These are phyloP conservation scores for Lentinula boryana DNA, from an alignment of 768 basidiomycete species.

Conservation along the genomic window DNA sequence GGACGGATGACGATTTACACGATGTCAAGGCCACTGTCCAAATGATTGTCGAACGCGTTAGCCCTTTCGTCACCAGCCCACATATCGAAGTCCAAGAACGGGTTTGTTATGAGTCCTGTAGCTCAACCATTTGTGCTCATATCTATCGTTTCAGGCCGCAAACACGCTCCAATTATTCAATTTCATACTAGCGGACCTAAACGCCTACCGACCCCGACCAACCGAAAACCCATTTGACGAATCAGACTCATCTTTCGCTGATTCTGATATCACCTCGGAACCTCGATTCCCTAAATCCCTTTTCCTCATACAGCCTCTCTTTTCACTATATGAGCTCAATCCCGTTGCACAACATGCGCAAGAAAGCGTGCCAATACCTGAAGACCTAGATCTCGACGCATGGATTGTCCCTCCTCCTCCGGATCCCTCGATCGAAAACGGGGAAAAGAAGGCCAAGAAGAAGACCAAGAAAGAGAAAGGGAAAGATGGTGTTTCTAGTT, in stretches of 20 bases:
- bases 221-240: constrained; percentile 30
- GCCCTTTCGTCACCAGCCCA: constrained; percentile 49
- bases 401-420: constrained; percentile 74
- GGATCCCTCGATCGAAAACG: constrained; percentile 26
- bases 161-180: constrained; percentile 70
- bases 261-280: constrained; percentile 20
- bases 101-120: constrained; percentile 37
- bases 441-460: constrained; percentile 36
- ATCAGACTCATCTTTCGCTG: constrained; percentile 32
- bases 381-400: constrained; percentile 77
- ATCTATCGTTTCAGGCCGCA: constrained; percentile 52
- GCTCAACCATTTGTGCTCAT: constrained; percentile 3
- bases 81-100: constrained; percentile 93
- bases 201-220: constrained; percentile 40
- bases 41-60: constrained; percentile 51
- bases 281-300: constrained; percentile 84
- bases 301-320: constrained; percentile 78
- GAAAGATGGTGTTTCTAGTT: constrained; percentile 27
- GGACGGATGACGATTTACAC: constrained; percentile 67
- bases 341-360: constrained; percentile 81
- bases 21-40: constrained; percentile 63
- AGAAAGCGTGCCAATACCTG: constrained; percentile 72
- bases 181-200: constrained; percentile 72
- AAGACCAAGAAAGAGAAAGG: constrained; percentile 21
- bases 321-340: constrained; percentile 73